Base-by-base conservation (phyloP, 306 rosid genomes). In the Lathyrus sativus region DNA sequence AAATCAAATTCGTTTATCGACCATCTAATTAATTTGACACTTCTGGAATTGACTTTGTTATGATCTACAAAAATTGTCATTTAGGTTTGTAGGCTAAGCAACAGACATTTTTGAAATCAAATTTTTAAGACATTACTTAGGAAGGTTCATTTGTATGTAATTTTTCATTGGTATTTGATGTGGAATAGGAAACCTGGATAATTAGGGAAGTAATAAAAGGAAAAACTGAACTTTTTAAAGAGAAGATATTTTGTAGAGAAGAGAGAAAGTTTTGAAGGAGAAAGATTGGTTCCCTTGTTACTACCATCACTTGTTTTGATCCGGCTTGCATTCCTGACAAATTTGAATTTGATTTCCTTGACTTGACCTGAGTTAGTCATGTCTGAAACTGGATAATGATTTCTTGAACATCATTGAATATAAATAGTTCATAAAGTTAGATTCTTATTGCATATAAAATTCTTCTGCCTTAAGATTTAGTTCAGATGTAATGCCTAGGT, bases 11-110 rank as follows among this genome's bases (percentile, higher is more conserved):
- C 45, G 37, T 59, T 68, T 17, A 58, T 37, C 51, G 49, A 22
- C 64, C 54, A 62, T 44, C 63, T 46, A 68, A 11, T 55, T 76
- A 43, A 62, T 76, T 76, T 55, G 28, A 62, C 13, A 48, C 69
- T 60, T 70, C 11, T 44, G 7, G 3, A 50, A 11, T 29, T 58
- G 51, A 11, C 61, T 9, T 54, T 70, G 46, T 56, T 69, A 42
- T 43, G 66, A 56, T 70, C 22, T 43, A 19, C 51, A 17, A 53
- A 14, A 31, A 45, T 19, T 26, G 33, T 54, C 65, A 7, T 62
- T 50, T 48, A 56, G 58, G 38, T 59, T 41, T 65, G 50, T 66
- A 39, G 44, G 62, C 53, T 55, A 14, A 55, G 54, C 31, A 17
- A 33, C 24, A 15, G 0, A 14, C 59, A 33, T 31, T 45, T 48